Evolutionary conservation across 2,329 filamentous ascomycete species (phyloP).

Genomic region (Elsinoe australis): DNA sequence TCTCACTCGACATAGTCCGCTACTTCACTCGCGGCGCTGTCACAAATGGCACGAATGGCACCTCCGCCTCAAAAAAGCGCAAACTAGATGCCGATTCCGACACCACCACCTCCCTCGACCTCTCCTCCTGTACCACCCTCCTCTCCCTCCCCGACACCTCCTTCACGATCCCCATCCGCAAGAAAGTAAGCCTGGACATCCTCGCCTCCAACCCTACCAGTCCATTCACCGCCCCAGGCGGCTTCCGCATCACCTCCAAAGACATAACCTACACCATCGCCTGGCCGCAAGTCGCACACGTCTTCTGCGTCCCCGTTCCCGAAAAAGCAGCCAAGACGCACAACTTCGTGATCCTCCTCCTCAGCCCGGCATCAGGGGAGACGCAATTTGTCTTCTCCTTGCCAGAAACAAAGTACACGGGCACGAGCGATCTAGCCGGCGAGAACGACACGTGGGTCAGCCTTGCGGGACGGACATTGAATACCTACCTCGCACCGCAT

Average conservation of each 20-base stretch:
- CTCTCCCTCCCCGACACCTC: conserved; percentile 50
- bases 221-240: conserved; percentile 24
- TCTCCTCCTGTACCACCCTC: conserved; percentile 16
- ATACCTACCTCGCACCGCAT: conserved; percentile 40
- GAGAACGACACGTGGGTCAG: conserved; percentile 41
- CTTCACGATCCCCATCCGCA: conserved; percentile 55
- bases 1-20: conserved; percentile 45
- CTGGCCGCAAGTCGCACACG: conserved; percentile 46
- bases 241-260: conserved; percentile 42
- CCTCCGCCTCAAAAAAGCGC: conserved; percentile 14
- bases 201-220: conserved; percentile 30
- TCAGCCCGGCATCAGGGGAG: background rate
- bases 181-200: conserved; percentile 56
- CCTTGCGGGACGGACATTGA: conserved; percentile 39
- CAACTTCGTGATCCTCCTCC: conserved; percentile 54
- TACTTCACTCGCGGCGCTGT: conserved; percentile 33
- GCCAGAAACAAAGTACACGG: conserved; percentile 46
- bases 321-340: conserved; percentile 57
- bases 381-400: conserved; percentile 53
- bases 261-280: conserved; percentile 48
- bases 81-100: background rate
- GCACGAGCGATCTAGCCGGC: conserved; percentile 24
- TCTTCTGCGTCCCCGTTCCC: conserved; percentile 55
- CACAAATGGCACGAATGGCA: conserved; percentile 19
- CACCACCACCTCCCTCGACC: conserved; percentile 22